These are phyloP conservation scores for Fusarium odoratissimum DNA, from an alignment of 2,329 filamentous ascomycete species.

Conservation along the genomic window DNA sequence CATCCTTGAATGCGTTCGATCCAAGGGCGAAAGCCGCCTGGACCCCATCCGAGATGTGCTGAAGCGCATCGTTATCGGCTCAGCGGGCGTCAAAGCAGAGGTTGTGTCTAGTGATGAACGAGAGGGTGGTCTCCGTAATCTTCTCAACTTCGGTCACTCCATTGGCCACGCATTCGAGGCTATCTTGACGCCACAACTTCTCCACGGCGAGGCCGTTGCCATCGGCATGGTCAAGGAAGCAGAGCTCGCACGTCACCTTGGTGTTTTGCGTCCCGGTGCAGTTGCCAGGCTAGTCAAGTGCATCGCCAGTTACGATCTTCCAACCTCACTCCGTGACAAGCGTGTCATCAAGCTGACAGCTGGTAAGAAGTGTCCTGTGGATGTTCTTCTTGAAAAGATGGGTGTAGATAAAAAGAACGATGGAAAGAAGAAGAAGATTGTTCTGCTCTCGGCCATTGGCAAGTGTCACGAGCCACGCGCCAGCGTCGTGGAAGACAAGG, in stretches of 20 bases:
- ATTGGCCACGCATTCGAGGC: slow-evolving; percentile 98
- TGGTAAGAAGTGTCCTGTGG: slow-evolving; percentile 87
- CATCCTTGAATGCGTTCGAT: slow-evolving; percentile 67
- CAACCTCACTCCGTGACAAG: slow-evolving; percentile 86
- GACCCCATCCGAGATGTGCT: slow-evolving; percentile 76
- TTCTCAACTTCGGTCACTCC: slow-evolving; percentile 97
- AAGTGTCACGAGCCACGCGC: slow-evolving; percentile 88
- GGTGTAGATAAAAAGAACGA: slow-evolving; percentile 99
- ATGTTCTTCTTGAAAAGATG: slow-evolving; percentile 91
- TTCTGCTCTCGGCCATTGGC: slow-evolving; percentile 90
- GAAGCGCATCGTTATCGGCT: slow-evolving; percentile 86
- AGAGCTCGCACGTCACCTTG: slow-evolving; percentile 89
- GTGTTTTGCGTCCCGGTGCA: slow-evolving; percentile 84
- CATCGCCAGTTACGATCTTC: slow-evolving; percentile 92
- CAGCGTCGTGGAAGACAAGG: slow-evolving; percentile 86
- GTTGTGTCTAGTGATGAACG: slow-evolving; percentile 96
- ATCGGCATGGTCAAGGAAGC: slow-evolving; percentile 99
- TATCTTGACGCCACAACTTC: slow-evolving; percentile 91
- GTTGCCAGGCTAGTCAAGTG: slow-evolving; percentile 93
- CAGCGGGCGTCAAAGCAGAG: slow-evolving; percentile 91
- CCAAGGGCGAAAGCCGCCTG: slow-evolving; percentile 66
- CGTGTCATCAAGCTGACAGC: slow-evolving; percentile 84
- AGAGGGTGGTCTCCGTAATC: slow-evolving; percentile 91
- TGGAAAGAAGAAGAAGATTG: slow-evolving; percentile 94
- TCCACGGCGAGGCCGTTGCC: slow-evolving; percentile 95